Base-by-base conservation (phyloP, 495 filamentous ascomycete genomes). In the Polyplosphaeria fusca region DNA sequence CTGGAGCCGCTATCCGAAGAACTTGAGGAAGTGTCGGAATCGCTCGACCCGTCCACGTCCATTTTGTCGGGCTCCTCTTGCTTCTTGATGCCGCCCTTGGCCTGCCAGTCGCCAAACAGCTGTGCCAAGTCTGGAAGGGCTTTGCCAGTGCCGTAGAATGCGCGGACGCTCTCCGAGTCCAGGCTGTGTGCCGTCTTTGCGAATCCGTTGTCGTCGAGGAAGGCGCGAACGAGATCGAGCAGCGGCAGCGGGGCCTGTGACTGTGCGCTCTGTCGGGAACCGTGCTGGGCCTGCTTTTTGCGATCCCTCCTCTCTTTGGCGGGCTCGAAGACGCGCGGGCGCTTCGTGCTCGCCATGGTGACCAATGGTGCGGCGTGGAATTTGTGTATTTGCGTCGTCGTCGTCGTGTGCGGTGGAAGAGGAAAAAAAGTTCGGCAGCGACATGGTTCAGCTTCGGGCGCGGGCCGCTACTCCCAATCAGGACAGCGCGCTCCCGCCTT, bases 21-120 rank as follows among this genome's bases (percentile, higher is more conserved):
- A 26, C 50, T 55, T 5, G 61, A 56, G 16, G 47, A 47, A 23
- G 9, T 56, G 27, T 38, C 44, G 1, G 52, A 32, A 2, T 49
- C 58, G 35, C 35, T 56, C n/a, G 38, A 32, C 3, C 20, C 28
- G 38, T 61, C 62, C 12, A 54, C 44, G 16, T 64, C 61, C 61
- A 55, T 60, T 12, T 55, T n/a, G 26, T 64, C 47, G 12, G 27
- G 27, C 9, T 22, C 27, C 19, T 44, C 43, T 37, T 48, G 47
- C 20, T 52, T 46, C 52, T 19, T 9, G 1, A 28, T 4, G 4
- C 47, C 26, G 9, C 26, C 25, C 9, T 2, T 52, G 39, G 58
- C 25, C 53, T 62, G 23, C 64, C 64, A 66, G 23, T 56, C 47
- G n/a, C 48, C 27, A 60, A 63, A 63, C n/a, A 66, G 18, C 5